Evolutionary conservation across 306 rosid genomes (phyloP).

Genomic region (Lathyrus oleraceus): DNA sequence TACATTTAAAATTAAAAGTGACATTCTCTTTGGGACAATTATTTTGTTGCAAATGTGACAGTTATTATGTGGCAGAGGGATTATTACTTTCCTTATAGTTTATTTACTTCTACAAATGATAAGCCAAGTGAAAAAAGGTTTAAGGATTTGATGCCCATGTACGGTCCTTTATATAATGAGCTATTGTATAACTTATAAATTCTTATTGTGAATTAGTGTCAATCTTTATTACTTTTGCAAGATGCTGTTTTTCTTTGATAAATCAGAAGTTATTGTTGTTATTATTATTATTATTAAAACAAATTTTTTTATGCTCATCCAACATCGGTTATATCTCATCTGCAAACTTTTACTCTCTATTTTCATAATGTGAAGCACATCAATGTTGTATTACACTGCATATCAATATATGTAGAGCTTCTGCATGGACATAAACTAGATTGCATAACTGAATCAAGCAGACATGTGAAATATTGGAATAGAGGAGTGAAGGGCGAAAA

Average conservation of each 20-base stretch:
- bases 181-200: constrained; percentile 1
- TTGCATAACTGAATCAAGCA: constrained; percentile 16
- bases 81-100: background rate
- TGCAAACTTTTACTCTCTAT: constrained; percentile 14
- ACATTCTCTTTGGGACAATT: background rate
- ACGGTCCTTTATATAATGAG: constrained; percentile 5
- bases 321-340: background rate
- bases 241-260: constrained; percentile 2
- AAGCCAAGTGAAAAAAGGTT: constrained; percentile 18
- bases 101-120: background rate
- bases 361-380: constrained; percentile 1
- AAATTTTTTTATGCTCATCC: background rate
- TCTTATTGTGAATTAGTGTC: constrained; percentile 28
- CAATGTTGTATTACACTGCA: constrained; percentile 9
- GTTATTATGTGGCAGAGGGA: background rate
- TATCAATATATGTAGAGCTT: constrained; percentile 20
- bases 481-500: background rate
- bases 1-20: background rate
- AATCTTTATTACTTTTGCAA: constrained; percentile 4
- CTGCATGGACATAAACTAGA: constrained; percentile 2
- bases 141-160: background rate
- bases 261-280: background rate
- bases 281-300: background rate
- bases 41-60: background rate
- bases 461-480: constrained; percentile 23